Percentiles rank a stretch among this genome's conserved stretches.
phyloP scores from a whole-genome alignment of 441 rosid genomes.

The Macaranga tanarius region DNA sequence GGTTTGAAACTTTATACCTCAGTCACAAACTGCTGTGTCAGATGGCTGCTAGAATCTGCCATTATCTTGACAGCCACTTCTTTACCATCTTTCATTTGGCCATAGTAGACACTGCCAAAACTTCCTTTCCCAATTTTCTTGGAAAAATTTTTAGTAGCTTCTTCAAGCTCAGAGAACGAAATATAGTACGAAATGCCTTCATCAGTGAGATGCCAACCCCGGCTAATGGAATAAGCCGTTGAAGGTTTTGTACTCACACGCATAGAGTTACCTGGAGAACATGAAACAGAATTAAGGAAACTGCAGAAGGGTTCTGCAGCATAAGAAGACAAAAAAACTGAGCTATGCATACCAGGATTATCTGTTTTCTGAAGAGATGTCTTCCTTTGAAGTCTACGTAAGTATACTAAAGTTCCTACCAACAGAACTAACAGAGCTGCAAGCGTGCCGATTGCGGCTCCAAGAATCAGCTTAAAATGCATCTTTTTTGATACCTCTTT shows the following conservation, averaged over 20 bases:
- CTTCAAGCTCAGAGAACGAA: constrained; percentile 66
- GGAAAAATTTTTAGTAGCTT: constrained; percentile 68
- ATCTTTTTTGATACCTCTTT: constrained; percentile 41
- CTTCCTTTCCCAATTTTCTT: constrained; percentile 91
- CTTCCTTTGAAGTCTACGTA: constrained; percentile 40
- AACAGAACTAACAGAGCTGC: constrained; percentile 48
- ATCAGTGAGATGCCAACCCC: constrained; percentile 66
- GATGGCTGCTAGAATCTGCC: constrained; percentile 61
- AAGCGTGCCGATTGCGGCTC: constrained; percentile 53
- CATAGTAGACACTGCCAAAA: constrained; percentile 86
- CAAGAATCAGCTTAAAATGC: constrained; percentile 52
- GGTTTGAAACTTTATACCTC: constrained; percentile 47
- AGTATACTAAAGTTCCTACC: constrained; percentile 48
- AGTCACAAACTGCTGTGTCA: constrained; percentile 78
- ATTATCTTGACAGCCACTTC: constrained; percentile 91
- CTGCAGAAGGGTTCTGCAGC: constrained; percentile 3
- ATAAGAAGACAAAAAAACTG: constrained; percentile 13
- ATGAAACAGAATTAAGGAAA: constrained; percentile 17
- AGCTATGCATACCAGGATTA: constrained; percentile 49
- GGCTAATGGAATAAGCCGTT: constrained; percentile 46
- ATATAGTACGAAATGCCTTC: constrained; percentile 77
- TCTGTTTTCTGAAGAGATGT: constrained; percentile 29
- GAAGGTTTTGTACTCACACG: constrained; percentile 49
- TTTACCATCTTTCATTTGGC: constrained; percentile 90
- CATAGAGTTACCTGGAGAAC: constrained; percentile 47